Conservation (phyloP, 441 rosid species). For the Kokia cookei region DNA sequence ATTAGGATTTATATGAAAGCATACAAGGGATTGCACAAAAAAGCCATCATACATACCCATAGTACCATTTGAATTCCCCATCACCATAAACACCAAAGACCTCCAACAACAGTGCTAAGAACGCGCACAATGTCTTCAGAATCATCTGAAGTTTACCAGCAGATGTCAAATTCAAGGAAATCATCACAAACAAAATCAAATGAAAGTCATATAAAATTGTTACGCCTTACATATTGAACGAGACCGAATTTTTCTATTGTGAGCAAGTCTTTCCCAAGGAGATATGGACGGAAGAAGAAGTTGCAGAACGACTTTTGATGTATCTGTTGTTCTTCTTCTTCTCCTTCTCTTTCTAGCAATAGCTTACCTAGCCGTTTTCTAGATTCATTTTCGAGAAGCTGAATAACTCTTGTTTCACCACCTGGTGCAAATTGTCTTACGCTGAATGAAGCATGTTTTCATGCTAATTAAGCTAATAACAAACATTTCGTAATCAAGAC, state of each 20-base stretch:
- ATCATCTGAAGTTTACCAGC: slow-evolving; percentile 59
- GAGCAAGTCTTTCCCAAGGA: slow-evolving; percentile 58
- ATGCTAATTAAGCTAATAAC: too few species aligned
- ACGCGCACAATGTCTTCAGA: slow-evolving; percentile 75
- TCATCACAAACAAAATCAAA: not conserved
- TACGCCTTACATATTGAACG: slow-evolving; percentile 70
- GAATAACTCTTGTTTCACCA: slow-evolving; percentile 61
- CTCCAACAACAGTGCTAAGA: slow-evolving; percentile 67
- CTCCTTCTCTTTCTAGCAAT: slow-evolving; percentile 34
- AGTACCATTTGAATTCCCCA: slow-evolving; percentile 82
- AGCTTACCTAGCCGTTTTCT: slow-evolving; percentile 30
- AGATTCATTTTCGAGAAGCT: slow-evolving; percentile 58
- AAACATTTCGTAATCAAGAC: too few species aligned
- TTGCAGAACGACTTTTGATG: slow-evolving; percentile 31
- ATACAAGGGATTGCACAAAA: not conserved
- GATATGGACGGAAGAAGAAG: slow-evolving; percentile 58
- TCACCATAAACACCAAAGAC: slow-evolving; percentile 69
- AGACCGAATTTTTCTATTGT: slow-evolving; percentile 70
- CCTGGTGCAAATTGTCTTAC: slow-evolving; percentile 28
- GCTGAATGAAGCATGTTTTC: not conserved
- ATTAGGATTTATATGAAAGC: not conserved
- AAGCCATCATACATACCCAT: slow-evolving; percentile 47
- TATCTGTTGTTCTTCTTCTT: slow-evolving; percentile 18
- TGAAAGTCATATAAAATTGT: not conserved
- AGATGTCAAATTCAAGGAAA: not conserved